Evolutionary conservation across 306 rosid genomes (phyloP).

Genomic region (Cicer judaicum): DNA sequence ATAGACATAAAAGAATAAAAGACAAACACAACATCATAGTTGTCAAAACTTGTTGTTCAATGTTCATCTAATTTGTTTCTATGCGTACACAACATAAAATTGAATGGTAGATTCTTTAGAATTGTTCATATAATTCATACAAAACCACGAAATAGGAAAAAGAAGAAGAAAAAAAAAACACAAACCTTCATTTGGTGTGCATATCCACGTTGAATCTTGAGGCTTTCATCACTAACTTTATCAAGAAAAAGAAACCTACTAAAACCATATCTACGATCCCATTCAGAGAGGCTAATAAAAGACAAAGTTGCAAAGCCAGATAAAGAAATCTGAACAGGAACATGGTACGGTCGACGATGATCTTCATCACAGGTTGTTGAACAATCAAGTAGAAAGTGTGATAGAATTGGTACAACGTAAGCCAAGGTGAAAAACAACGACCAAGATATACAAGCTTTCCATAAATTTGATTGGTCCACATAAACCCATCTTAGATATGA

Average conservation of each 20-base stretch:
- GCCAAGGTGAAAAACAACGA: constrained; percentile 63
- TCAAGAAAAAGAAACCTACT: constrained; percentile 79
- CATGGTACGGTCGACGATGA: constrained; percentile 75
- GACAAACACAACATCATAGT: not conserved
- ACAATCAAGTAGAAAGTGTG: constrained; percentile 76
- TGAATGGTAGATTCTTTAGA: too few relatives aligned
- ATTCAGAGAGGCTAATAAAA: constrained; percentile 58
- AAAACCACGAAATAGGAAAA: not conserved
- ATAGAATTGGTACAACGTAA: constrained; percentile 58
- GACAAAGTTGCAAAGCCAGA: constrained; percentile 63
- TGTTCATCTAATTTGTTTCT: not conserved
- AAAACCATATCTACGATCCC: constrained; percentile 67
- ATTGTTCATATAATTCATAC: not conserved
- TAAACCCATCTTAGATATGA: constrained; percentile 69
- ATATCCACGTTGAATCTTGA: constrained; percentile 64
- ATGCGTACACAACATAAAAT: not conserved
- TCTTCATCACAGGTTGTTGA: constrained; percentile 64
- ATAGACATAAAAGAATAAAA: not conserved
- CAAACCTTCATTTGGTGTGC: constrained; percentile 67
- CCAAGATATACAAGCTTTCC: constrained; percentile 65
- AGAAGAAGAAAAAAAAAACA: not conserved
- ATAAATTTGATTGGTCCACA: constrained; percentile 66
- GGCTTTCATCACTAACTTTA: constrained; percentile 58
- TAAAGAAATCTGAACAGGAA: constrained; percentile 69
- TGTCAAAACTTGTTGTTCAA: not conserved